Percentiles rank a stretch among this genome's conserved stretches.
Conservation (phyloP, 2,329 filamentous ascomycete species). For the Aspergillus aculeatinus region DNA sequence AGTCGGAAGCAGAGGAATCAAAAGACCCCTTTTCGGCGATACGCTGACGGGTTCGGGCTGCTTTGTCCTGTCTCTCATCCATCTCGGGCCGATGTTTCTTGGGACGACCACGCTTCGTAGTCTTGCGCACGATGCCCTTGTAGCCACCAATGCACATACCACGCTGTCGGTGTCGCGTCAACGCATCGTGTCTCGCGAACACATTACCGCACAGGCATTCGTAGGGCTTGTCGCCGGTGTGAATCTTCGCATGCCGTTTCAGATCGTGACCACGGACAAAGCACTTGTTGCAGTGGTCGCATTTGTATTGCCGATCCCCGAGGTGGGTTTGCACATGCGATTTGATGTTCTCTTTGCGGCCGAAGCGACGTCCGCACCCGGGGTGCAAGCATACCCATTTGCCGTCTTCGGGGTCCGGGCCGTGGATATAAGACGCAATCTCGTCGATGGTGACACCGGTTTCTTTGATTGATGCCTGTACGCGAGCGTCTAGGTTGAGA, state of each 20-base stretch:
- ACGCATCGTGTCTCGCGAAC: slow-evolving; percentile 91
- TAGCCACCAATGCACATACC: slow-evolving; percentile 97
- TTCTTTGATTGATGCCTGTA: slow-evolving; percentile 65
- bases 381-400: slow-evolving; percentile 78
- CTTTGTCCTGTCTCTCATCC: slow-evolving; percentile 58
- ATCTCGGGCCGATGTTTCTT: slow-evolving; percentile 62
- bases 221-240: slow-evolving; percentile 93
- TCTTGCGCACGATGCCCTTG: slow-evolving; percentile 70
- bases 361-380: slow-evolving; percentile 84
- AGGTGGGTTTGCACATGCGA: slow-evolving; percentile 98
- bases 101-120: slow-evolving; percentile 65
- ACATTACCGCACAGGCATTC: slow-evolving; percentile 91
- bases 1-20: slow-evolving; percentile 39
- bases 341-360: slow-evolving; percentile 98
- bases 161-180: slow-evolving; percentile 89
- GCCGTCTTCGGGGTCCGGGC: slow-evolving; percentile 69
- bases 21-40: slow-evolving; percentile 37
- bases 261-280: slow-evolving; percentile 97
- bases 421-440: slow-evolving; percentile 71
- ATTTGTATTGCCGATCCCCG: slow-evolving; percentile 92
- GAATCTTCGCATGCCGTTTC: slow-evolving; percentile 96
- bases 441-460: slow-evolving; percentile 88
- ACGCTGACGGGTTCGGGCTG: slow-evolving; percentile 52
- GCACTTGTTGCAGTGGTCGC: slow-evolving; percentile 88
- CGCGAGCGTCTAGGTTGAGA: slow-evolving; percentile 53